Conservation (phyloP, 169 alveolate species). For the Toxoplasma gondii region DNA sequence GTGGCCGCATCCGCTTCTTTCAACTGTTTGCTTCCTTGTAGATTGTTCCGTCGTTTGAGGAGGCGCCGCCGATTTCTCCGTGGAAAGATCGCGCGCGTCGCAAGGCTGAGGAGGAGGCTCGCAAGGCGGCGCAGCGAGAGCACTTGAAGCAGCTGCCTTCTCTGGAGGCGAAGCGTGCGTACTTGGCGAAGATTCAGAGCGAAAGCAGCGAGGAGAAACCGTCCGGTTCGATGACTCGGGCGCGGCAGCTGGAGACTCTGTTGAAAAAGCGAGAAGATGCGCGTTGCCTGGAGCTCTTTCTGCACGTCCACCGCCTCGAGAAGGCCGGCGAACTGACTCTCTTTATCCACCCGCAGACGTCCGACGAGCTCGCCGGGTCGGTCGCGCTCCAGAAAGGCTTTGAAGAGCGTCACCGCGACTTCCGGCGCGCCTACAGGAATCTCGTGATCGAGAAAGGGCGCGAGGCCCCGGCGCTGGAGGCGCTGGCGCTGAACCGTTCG, state of each 20-base stretch:
- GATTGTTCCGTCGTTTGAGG: slow-evolving; percentile 35
- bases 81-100: slow-evolving; percentile 41
- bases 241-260: background rate
- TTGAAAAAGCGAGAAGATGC: background rate
- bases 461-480: slow-evolving; percentile 37
- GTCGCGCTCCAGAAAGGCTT: background rate
- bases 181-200: background rate
- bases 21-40: background rate
- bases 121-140: slow-evolving; percentile 10
- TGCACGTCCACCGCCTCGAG: slow-evolving; percentile 26
- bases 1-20: background rate
- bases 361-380: background rate
- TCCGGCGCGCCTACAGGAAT: background rate
- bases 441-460: slow-evolving; percentile 26
- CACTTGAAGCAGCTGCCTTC: background rate
- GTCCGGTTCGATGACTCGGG: slow-evolving; percentile 17
- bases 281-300: background rate
- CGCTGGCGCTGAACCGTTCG: background rate
- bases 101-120: slow-evolving; percentile 10
- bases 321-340: slow-evolving; percentile 6
- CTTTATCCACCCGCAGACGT: slow-evolving; percentile 19
- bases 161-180: slow-evolving; percentile 16
- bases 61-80: slow-evolving; percentile 34
- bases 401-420: slow-evolving; percentile 38
- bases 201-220: background rate